Evolutionary conservation across 768 basidiomycete genomes (phyloP).

Genomic region (Mycena polygramma): DNA sequence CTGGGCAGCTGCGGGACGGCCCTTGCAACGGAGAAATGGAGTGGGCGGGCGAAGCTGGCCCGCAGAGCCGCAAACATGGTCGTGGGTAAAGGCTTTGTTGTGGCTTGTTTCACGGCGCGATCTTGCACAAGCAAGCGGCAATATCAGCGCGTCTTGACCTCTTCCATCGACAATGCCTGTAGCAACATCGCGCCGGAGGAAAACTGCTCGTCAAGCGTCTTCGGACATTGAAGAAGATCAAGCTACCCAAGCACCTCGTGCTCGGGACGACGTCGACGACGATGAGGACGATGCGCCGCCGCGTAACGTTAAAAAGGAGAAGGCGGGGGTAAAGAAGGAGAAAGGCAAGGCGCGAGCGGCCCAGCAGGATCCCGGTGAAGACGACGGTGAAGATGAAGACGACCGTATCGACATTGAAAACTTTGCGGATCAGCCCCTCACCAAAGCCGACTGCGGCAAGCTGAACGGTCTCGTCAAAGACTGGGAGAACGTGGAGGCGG

Average conservation of each 20-base stretch:
- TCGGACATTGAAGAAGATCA: conserved; percentile 74
- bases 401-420: conserved; percentile 70
- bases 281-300: conserved; percentile 57
- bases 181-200: conserved; percentile 55
- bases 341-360: conserved; percentile 39
- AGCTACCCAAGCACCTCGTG: conserved; percentile 47
- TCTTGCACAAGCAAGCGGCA: not conserved
- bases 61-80: conserved; percentile 57
- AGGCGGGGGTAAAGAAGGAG: conserved; percentile 47
- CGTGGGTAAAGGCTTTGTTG: conserved; percentile 4
- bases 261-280: conserved; percentile 51
- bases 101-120: conserved; percentile 16
- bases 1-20: conserved; percentile 25
- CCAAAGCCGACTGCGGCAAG: conserved; percentile 62
- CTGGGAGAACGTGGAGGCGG: conserved; percentile 70
- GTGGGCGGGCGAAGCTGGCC: conserved; percentile 40
- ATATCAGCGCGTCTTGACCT: conserved; percentile 21
- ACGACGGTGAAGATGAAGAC: conserved; percentile 60
- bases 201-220: conserved; percentile 58
- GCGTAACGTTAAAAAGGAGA: conserved; percentile 53
- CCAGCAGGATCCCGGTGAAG: conserved; percentile 41
- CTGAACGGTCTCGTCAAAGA: conserved; percentile 71
- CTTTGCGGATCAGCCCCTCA: conserved; percentile 77
- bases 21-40: conserved; percentile 36
- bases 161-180: conserved; percentile 50